A percentile compares a stretch with the other conserved stretches of the same genome.
phyloP scores from a whole-genome alignment of 805 yeast species.

The Metahyphopichia silvanorum region DNA sequence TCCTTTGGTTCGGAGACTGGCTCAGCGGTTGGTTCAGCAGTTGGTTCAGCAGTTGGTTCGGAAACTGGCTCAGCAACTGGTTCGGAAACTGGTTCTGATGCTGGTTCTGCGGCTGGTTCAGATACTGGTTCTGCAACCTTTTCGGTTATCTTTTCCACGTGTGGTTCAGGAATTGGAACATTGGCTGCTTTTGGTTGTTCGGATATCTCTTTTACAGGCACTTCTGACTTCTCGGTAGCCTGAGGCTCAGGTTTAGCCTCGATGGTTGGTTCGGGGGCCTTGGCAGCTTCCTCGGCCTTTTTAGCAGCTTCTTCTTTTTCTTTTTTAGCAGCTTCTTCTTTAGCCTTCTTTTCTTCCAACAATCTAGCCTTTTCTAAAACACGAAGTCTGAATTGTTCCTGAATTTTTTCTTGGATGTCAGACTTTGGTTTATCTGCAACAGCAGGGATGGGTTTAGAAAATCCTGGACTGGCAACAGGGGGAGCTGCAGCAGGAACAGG shows the following conservation, averaged over 20 bases:
- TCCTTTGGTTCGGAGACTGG: neutral
- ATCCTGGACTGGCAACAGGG: constrained; percentile 13
- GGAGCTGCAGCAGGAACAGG: constrained; percentile 9
- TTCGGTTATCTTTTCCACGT: constrained; percentile 4
- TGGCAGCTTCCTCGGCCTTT: constrained; percentile 6
- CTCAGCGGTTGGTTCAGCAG: constrained; percentile 1
- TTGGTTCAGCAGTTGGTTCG: constrained; percentile 3
- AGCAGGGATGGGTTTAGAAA: constrained; percentile 10
- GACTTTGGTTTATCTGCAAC: constrained; percentile 37
- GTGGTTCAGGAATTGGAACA: constrained; percentile 5
- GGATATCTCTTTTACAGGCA: constrained; percentile 5
- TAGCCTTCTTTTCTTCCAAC: constrained; percentile 6
- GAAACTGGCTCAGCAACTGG: constrained; percentile 1
- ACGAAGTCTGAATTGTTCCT: neutral
- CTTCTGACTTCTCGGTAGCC: constrained; percentile 4
- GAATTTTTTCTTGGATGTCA: constrained; percentile 29
- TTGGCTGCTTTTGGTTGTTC: constrained; percentile 5
- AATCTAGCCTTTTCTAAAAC: constrained; percentile 9
- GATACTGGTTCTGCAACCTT: constrained; percentile 5
- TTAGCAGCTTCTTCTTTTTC: constrained; percentile 6
- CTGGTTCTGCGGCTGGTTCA: constrained; percentile 3
- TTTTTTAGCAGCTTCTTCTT: constrained; percentile 7
- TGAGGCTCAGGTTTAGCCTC: constrained; percentile 8
- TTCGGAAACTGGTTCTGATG: neutral
- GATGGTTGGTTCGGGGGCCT: neutral